These are phyloP conservation scores for Dipodascopsis tothii DNA, from an alignment of 805 yeast genomes.

Conservation along the genomic window DNA sequence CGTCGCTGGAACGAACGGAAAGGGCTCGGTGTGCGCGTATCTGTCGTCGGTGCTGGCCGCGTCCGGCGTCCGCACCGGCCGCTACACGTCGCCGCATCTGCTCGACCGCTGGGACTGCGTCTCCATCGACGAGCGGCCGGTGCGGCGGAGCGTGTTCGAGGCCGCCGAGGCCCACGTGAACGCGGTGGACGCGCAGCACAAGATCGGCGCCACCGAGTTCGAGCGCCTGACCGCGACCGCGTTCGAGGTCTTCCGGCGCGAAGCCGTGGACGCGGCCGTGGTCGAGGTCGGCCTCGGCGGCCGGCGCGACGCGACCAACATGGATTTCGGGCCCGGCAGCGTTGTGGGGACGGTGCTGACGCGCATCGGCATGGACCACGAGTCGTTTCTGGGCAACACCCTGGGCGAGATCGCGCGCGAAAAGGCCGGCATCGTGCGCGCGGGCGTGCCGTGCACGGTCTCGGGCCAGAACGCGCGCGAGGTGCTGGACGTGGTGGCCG, in stretches of 20 bases:
- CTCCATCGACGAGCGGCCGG: constrained; percentile 52
- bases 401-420: constrained; percentile 60
- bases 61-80: constrained; percentile 51
- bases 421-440: constrained; percentile 81
- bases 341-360: constrained; percentile 49
- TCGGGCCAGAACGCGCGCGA: constrained; percentile 56
- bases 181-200: constrained; percentile 34
- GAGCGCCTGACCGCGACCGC: constrained; percentile 83
- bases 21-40: constrained; percentile 87
- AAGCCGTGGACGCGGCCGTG: constrained; percentile 62
- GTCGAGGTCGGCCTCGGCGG: constrained; percentile 97
- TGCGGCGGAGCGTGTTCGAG: constrained; percentile 42
- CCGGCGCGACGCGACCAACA: constrained; percentile 79
- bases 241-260: constrained; percentile 57
- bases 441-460: constrained; percentile 52
- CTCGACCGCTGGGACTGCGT: constrained; percentile 68
- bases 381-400: constrained; percentile 61
- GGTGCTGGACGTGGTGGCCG: constrained; percentile 43
- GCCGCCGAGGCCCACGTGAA: constrained; percentile 40
- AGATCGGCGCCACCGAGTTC: constrained; percentile 74
- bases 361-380: constrained; percentile 82
- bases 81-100: constrained; percentile 86
- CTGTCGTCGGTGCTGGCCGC: constrained; percentile 54
- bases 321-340: constrained; percentile 35
- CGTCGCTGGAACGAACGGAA: constrained; percentile 94